phyloP scores from a whole-genome alignment of 2,329 filamentous ascomycete genomes.

The Beauveria asiatica region DNA sequence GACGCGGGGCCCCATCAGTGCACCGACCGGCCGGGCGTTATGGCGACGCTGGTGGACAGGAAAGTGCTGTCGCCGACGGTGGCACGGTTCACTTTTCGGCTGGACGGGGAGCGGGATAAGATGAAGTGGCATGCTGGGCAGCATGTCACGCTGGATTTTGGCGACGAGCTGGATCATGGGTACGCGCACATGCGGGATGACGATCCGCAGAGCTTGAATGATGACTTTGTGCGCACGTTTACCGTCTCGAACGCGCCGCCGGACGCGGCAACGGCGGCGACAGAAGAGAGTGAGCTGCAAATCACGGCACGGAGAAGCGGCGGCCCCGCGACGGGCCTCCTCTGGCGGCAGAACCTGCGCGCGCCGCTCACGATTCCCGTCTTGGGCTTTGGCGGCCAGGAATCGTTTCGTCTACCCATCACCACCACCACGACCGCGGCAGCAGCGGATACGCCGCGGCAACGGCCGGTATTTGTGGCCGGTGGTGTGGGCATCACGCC shows the following conservation, averaged over 20 bases:
- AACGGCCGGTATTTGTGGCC: constrained; percentile 54
- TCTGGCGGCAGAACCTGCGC: constrained; percentile 50
- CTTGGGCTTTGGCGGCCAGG: constrained; percentile 62
- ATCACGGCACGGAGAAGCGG: constrained; percentile 66
- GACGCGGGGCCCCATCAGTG: not conserved
- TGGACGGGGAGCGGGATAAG: constrained; percentile 5
- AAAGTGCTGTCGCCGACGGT: constrained; percentile 57
- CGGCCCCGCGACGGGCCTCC: constrained; percentile 49
- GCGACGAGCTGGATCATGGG: constrained; percentile 57
- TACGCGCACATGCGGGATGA: constrained; percentile 79
- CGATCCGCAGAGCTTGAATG: constrained; percentile 71
- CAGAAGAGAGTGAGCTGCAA: constrained; percentile 44
- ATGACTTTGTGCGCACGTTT: constrained; percentile 77
- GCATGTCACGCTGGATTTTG: constrained; percentile 69
- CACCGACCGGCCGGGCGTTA: constrained; percentile 16
- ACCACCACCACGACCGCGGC: not conserved
- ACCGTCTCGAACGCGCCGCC: constrained; percentile 61
- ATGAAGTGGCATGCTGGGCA: constrained; percentile 58
- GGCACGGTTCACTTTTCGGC: constrained; percentile 50
- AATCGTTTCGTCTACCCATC: constrained; percentile 30
- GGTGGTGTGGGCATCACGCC: constrained; percentile 81
- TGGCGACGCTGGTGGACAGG: constrained; percentile 50
- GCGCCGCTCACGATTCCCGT: constrained; percentile 55
- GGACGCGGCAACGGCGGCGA: constrained; percentile 4
- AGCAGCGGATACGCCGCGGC: constrained; percentile 12